Base-by-base conservation (phyloP, 2,329 filamentous ascomycete species). In the Colletotrichum viniferum region DNA sequence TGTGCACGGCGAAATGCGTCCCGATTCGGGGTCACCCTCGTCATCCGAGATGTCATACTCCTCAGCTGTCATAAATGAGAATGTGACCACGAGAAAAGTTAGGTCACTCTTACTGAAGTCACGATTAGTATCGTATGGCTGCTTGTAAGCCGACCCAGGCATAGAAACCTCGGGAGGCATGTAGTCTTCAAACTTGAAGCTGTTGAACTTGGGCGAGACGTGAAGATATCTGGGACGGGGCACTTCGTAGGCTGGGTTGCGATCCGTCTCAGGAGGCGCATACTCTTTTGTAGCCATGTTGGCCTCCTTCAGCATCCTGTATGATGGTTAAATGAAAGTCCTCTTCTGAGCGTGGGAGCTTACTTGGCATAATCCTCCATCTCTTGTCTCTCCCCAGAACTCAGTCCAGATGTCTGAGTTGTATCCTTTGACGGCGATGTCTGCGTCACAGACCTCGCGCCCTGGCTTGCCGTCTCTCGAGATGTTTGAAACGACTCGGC, bases 1-100 rank as follows among this genome's bases (percentile, higher is more conserved):
- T 0, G 83, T 87, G 73, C 81, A 84, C 2, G 86, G 85, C 0
- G 83, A 85, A 32, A 89, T 84, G 2, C 83, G 83, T 2, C 81
- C 83, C 5, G 81, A 78, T 5, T 81, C 77, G 0, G 82, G 80
- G 26, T 83, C 82, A 3, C 85, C 86, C 72, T 90, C 87, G 24
- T 84, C 81, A 66, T 88, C 86, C 0, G 82, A 84, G 21, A 87
- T 80, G 36, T 83, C 82, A 38, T 78, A 78, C 12, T 78, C 77
- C 10, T 76, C 73, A 3, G 14, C 74, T 68, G 16, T 4, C 4
- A 36, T 3, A 16, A 16, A 13, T 73, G 55, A 71, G 56, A 14
- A 60, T 26, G 3, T 34, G 48, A 28, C 2, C 16, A 52, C 26
- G n/a, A 16, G 5, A n/a, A 9, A 24, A 30, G 14, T 24, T 2